phyloP scores from a whole-genome alignment of 257 asterid species.

The Scutellaria galericulata region DNA sequence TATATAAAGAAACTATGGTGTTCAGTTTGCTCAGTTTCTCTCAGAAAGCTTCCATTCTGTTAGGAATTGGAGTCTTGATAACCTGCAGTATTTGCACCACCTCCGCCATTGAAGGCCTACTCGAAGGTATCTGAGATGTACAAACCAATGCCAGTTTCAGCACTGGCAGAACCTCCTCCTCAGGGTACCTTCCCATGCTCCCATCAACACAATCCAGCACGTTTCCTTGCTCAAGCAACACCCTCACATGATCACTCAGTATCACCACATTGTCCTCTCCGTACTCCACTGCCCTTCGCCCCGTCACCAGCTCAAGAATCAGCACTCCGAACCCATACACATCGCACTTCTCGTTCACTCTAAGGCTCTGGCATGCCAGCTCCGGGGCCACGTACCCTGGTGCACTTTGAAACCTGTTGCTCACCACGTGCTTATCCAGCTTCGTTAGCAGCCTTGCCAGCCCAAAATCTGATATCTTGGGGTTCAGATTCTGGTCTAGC shows the following conservation, averaged over 20 bases:
- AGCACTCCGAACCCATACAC: constrained; percentile 87
- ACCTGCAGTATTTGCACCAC: constrained; percentile 95
- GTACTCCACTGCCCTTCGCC: constrained; percentile 77
- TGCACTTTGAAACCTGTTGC: constrained; percentile 72
- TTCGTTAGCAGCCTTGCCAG: constrained; percentile 66
- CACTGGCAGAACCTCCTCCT: constrained; percentile 86
- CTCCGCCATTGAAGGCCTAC: constrained; percentile 96
- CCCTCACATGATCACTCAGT: constrained; percentile 77
- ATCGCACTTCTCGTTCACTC: constrained; percentile 92
- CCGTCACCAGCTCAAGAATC: constrained; percentile 83
- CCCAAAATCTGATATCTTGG: constrained; percentile 82
- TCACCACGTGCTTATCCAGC: constrained; percentile 65
- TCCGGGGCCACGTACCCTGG: constrained; percentile 93
- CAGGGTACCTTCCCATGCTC: constrained; percentile 69
- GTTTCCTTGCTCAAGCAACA: constrained; percentile 77
- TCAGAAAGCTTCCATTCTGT: constrained; percentile 37
- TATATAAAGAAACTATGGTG: not conserved
- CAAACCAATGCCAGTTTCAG: constrained; percentile 85
- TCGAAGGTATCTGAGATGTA: constrained; percentile 94
- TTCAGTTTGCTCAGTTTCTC: not conserved
- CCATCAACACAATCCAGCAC: constrained; percentile 76
- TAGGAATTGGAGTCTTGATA: constrained; percentile 72
- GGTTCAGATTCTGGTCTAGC: constrained; percentile 66
- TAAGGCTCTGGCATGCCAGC: constrained; percentile 81
- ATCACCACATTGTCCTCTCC: constrained; percentile 85